Base-by-base conservation (phyloP, 2,329 filamentous ascomycete species). In the Huntiella bhutanensis region DNA sequence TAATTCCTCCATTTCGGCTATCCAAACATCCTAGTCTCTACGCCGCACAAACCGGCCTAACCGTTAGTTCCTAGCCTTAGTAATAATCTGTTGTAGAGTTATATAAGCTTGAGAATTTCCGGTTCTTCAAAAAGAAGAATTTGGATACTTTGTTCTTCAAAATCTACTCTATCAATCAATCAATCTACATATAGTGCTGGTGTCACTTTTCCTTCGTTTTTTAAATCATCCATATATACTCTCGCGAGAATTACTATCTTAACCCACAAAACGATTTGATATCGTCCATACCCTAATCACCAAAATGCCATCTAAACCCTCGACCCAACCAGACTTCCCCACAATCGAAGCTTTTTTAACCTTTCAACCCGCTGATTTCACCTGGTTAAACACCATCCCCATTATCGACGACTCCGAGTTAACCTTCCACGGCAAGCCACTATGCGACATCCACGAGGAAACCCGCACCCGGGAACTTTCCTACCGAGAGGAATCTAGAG, bases 361-460 rank as follows among this genome's bases (percentile, higher is more conserved):
- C 41, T 47, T 41, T 16, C 34, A 50, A 37, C 45, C 36, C 44
- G 41, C 48, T 40, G 43, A 43, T 17, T 47, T 58, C 37, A 57
- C 48, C 60, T 49, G 51, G 59, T 40, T 75, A 70, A 71, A 65
- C 71, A 51, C 63, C 68, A 46, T 65, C 68, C 33, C 68, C 42
- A 62, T 71, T 50, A 76, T 76, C 53, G 71, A 76, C 47, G 72
- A 76, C 55, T 71, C 75, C 48, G 72, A 76, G 52, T 62, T 76
- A 34, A 74, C 66, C 57, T 76, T 75, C 53, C 70, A 71, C 47
- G 72, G 72, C 54, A 76, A 75, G 64, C 64, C 70, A 35, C 58
- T 76, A 37, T 71, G 70, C 56, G 60, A 66, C 12, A 75, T 71
- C 71, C 73, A 76, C 56, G 72, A 76, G 58, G 72, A 76, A 60